Percentiles rank a stretch among this genome's conserved stretches.
Conservation (phyloP, 805 yeast genomes). For the Schwanniomyces pseudopolymorphus region DNA sequence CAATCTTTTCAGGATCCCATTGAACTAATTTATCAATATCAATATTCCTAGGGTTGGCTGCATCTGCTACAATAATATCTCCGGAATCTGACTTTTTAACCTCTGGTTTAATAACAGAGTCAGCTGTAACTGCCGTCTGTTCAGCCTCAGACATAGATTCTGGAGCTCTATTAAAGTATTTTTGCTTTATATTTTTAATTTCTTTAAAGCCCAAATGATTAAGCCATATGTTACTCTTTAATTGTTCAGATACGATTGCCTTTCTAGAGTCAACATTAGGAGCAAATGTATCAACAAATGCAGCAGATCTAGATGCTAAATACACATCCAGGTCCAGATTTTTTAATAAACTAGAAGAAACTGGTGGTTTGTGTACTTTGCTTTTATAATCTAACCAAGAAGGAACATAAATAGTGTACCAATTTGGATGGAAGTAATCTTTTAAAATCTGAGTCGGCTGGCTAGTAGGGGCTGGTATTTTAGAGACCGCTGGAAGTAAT, state of each 20-base stretch:
- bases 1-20: constrained; percentile 35
- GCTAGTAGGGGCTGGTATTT: constrained; percentile 33
- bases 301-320: constrained; percentile 19
- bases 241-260: constrained; percentile 28
- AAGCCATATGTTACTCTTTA: constrained; percentile 38
- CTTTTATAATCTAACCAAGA: constrained; percentile 40
- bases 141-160: constrained; percentile 1
- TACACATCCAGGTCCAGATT: constrained; percentile 17
- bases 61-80: neutral
- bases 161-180: constrained; percentile 6
- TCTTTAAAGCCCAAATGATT: constrained; percentile 37
- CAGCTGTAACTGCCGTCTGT: constrained; percentile 1
- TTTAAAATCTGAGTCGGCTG: constrained; percentile 36
- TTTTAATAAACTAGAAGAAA: constrained; percentile 26
- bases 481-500: constrained; percentile 28
- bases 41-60: constrained; percentile 13
- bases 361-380: constrained; percentile 20
- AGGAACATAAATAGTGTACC: constrained; percentile 45
- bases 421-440: constrained; percentile 43
- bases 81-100: neutral
- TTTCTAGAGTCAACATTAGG: constrained; percentile 35
- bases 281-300: constrained; percentile 33
- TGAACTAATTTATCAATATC: constrained; percentile 30
- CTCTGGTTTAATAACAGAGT: constrained; percentile 1
- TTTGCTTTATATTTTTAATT: constrained; percentile 25